phyloP scores from a whole-genome alignment of 1,284 basidiomycete genomes.

The Calocybe gambosa region DNA sequence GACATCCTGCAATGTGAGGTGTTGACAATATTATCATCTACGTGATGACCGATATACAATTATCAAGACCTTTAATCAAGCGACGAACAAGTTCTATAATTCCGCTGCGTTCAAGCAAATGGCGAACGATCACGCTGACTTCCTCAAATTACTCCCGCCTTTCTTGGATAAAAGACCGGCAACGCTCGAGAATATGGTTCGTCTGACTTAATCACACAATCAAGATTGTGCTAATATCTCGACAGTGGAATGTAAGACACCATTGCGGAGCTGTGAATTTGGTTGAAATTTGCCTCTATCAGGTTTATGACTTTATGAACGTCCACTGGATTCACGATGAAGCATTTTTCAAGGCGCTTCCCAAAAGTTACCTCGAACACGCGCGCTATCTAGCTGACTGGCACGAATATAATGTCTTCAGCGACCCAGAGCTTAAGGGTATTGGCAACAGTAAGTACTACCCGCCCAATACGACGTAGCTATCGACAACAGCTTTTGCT shows the following conservation, averaged over 20 bases:
- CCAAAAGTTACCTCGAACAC: slow-evolving; percentile 50
- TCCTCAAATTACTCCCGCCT: slow-evolving; percentile 48
- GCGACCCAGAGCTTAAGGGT: slow-evolving; percentile 43
- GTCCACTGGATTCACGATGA: slow-evolving; percentile 67
- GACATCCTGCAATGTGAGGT: slow-evolving; percentile 28
- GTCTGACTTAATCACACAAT: slow-evolving; percentile 13
- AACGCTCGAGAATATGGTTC: slow-evolving; percentile 59
- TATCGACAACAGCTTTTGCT: neutral
- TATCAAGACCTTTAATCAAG: slow-evolving; percentile 12
- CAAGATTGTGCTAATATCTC: neutral
- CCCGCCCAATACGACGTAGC: neutral
- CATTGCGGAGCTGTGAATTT: neutral
- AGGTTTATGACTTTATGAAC: slow-evolving; percentile 75
- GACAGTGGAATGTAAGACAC: slow-evolving; percentile 55
- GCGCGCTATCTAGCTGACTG: slow-evolving; percentile 65
- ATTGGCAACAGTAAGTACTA: slow-evolving; percentile 62
- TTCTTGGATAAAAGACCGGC: slow-evolving; percentile 55
- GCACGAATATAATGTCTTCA: slow-evolving; percentile 73
- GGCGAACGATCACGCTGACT: slow-evolving; percentile 41
- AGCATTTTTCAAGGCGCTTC: slow-evolving; percentile 47
- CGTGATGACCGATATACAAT: neutral
- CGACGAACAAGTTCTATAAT: slow-evolving; percentile 43
- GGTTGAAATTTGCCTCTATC: slow-evolving; percentile 3
- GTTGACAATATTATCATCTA: neutral
- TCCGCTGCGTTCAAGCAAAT: slow-evolving; percentile 50